These are phyloP conservation scores for Teratosphaeria viscida DNA, from an alignment of 2,329 filamentous ascomycete genomes.

Conservation along the genomic window DNA sequence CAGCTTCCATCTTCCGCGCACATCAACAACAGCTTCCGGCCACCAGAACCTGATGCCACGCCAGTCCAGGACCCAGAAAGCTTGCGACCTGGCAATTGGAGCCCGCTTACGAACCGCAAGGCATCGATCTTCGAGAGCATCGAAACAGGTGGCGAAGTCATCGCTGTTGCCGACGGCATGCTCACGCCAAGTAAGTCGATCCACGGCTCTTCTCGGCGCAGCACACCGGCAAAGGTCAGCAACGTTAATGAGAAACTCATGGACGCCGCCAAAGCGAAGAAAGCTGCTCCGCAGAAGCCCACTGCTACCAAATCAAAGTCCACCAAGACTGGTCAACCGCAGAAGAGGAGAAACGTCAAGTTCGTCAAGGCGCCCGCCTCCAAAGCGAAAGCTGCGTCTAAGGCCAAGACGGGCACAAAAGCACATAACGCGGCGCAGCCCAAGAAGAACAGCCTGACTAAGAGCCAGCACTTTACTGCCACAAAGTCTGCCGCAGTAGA, in stretches of 20 bases:
- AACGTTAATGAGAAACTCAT: conserved; percentile 14
- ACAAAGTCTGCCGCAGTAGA: conserved; percentile 14
- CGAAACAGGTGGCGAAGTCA: conserved; percentile 17
- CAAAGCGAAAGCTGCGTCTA: conserved; percentile 8
- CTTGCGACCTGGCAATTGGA: conserved; percentile 11
- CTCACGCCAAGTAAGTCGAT: conserved; percentile 25
- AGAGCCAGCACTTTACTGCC: neutral
- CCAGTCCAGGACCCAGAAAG: conserved; percentile 10
- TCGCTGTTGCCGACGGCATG: conserved; percentile 15
- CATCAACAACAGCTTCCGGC: conserved; percentile 23
- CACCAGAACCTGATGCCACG: conserved; percentile 13
- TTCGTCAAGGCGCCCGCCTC: conserved; percentile 12
- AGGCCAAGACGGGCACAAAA: conserved; percentile 6
- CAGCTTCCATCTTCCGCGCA: conserved; percentile 13
- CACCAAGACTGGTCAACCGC: conserved; percentile 3
- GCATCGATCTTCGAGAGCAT: conserved; percentile 17
- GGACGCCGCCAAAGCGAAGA: neutral
- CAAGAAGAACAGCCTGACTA: conserved; percentile 5
- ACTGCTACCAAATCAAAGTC: conserved; percentile 6
- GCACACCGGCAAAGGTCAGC: conserved; percentile 11
- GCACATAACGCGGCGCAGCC: conserved; percentile 2
- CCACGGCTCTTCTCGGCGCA: conserved; percentile 4
- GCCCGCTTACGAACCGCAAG: conserved; percentile 11
- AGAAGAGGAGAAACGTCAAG: conserved; percentile 18
- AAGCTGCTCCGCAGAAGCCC: conserved; percentile 8